Evolutionary conservation across 306 rosid species (phyloP), one percentile per base, ranked within the genome.

Genomic region (Sicyos edulis): DNA sequence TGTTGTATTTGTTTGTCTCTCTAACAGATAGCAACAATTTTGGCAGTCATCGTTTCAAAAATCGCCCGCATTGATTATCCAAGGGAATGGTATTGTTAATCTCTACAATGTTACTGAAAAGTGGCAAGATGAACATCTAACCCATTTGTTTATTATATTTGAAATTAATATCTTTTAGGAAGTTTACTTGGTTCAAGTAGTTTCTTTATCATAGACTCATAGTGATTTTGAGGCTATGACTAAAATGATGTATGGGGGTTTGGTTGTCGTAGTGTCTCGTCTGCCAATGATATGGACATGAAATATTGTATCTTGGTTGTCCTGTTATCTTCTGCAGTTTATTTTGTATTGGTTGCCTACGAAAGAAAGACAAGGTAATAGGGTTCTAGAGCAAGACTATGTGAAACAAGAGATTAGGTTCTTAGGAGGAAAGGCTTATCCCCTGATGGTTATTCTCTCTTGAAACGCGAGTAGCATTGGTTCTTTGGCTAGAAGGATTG

Each of bases 61-160:
- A 88, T 92, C 74, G 96, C 96, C 76, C 91, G 98, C 52, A 79
- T 90, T 76, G 98, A 92, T 84, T 90, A 92, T 80, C 98, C 98
- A 59, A 87, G 82, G 82, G 96, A 92, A 76, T 92, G 98, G 98
- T 92, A 90, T 67, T 60, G 42, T 74, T 75, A 42, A 40, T 75
- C 57, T 77, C 51, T 52, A 52, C 19, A 15, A 15, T 52, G 57
- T 21, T n/a, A 9, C 8, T n/a, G 2, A 52, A 8, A 29, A 45
- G 72, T 45, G 55, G 72, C 72, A 20, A 22, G 20, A 45, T 45
- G 53, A 66, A 12, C 55, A 24, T 66, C 19, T 44, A 45, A 21
- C 40, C 22, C 12, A 5, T 21, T 66, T 37, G 45, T 22, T 66
- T 11, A 19, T 45, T 66, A 47, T 19, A 19, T 19, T 44, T 21